Evolutionary conservation across 306 rosid species (phyloP).

Genomic region (Prunus mume): DNA sequence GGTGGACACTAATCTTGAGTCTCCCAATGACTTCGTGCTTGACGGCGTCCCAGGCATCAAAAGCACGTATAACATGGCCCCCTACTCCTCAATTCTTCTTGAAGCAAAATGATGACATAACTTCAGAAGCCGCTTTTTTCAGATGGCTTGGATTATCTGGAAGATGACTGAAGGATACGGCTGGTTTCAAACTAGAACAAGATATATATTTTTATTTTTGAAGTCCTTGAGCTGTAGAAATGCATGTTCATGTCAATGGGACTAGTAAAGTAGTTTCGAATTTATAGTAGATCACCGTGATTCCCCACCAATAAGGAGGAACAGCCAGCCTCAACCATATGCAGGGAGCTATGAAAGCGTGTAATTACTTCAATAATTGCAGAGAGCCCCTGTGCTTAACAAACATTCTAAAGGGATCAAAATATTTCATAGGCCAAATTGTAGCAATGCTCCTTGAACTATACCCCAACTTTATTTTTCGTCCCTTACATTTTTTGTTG

Average conservation of each 20-base stretch:
- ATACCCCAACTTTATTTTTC: too few species aligned
- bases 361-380: not conserved
- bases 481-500: too few species aligned
- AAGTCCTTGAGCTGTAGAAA: not conserved
- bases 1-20: constrained; percentile 76
- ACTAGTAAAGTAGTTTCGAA: not conserved
- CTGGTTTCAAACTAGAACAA: not conserved
- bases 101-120: constrained; percentile 56
- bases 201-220: not conserved
- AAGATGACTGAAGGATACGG: not conserved
- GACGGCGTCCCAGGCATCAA: constrained; percentile 55
- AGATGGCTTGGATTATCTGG: not conserved
- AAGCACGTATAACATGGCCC: constrained; percentile 64
- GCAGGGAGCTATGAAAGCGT: not conserved
- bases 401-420: too few species aligned
- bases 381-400: not conserved
- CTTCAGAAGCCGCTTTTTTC: constrained; percentile 24
- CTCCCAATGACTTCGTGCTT: constrained; percentile 69
- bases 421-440: too few species aligned
- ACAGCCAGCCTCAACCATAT: not conserved
- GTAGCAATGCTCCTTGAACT: too few species aligned
- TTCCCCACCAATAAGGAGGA: constrained; percentile 5
- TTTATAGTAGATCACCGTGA: not conserved
- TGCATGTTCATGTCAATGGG: not conserved
- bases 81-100: constrained; percentile 80